Percentiles rank a stretch among this genome's conserved stretches.
phyloP scores from a whole-genome alignment of 2,329 filamentous ascomycete species.

The Paraconiothyrium brasiliense region DNA sequence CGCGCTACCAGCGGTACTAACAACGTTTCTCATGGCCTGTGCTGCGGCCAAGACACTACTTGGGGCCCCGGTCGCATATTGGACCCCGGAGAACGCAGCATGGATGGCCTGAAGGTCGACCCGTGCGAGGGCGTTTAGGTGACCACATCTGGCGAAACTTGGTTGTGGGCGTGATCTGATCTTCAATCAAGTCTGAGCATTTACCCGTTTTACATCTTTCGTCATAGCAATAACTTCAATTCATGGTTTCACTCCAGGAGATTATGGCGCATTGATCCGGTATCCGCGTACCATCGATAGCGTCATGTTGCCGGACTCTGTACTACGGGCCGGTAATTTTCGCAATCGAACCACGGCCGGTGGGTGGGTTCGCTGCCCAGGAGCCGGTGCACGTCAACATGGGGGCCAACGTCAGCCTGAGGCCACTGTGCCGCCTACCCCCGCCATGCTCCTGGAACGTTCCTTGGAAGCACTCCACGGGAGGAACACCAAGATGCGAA shows the following conservation, averaged over 20 bases:
- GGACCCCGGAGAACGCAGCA: conserved; percentile 8
- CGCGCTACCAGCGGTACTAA: conserved; percentile 21
- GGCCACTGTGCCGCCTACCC: conserved; percentile 1
- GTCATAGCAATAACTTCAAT: not conserved
- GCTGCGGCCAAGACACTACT: conserved; percentile 18
- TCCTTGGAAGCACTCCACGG: conserved; percentile 5
- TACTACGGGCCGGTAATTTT: not conserved
- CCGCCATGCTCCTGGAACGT: conserved; percentile 4
- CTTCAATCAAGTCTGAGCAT: not conserved
- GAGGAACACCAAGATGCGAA: conserved; percentile 22
- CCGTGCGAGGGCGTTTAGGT: conserved; percentile 19
- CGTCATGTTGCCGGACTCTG: not conserved
- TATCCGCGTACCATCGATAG: not conserved
- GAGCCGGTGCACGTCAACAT: conserved; percentile 8
- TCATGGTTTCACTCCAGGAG: not conserved
- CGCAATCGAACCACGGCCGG: not conserved
- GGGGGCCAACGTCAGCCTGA: conserved; percentile 11
- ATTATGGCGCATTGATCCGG: not conserved
- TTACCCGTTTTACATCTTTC: conserved; percentile 6
- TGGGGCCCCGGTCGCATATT: conserved; percentile 1
- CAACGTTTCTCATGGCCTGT: conserved; percentile 13
- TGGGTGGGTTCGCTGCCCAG: not conserved
- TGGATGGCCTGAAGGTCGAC: conserved; percentile 17
- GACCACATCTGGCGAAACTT: conserved; percentile 14
- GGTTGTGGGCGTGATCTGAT: conserved; percentile 14